Evolutionary conservation across 106 monocot species (phyloP), one percentile per base, ranked within the genome.

Genomic region (Apostasia ramifera): DNA sequence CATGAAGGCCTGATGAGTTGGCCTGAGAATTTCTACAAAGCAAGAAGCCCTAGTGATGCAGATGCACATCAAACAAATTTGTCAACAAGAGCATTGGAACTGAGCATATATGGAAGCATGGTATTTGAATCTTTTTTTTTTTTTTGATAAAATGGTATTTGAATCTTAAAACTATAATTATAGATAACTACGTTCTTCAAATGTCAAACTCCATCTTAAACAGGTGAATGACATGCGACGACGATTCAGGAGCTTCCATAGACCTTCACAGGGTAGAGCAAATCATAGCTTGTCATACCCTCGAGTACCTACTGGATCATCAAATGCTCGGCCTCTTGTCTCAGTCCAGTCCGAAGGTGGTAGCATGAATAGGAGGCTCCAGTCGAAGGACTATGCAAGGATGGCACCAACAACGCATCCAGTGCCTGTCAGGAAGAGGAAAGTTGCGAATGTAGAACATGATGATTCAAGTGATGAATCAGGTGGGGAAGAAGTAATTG

Each of bases 61-160:
- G 70, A 75, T 14, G 51, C 62, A 49, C 71, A 68, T 44, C 54
- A 80, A 11, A 69, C 55, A 47, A 83, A 69, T 51, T 79, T 98
- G 57, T 92, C 97, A 37, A 59, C 86, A 44, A 89, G 75, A 76
- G 97, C 97, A 9, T 76, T 90, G 83, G 82, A 92, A 66, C 71
- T 98, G 58, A 92, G 89, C 81, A 83, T 92, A 44, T 98, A 90
- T 53, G 97, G 97, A 37, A 87, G 92, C 80, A 85, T 75, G 89
- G 95, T 97, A 56, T 13, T 75, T 70, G 9, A 44, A 13, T 37
- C 8, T 26, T 26, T 26, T 26, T 26, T 26, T 26, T 26, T 26
- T 26, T 26, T 26, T n/a, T 37, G 26, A 38, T 47, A 15, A 54
- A 15, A 48, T 53, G 26, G 15, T 42, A 42, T 15, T 12, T 56